Base-by-base conservation (phyloP, 495 filamentous ascomycete genomes). In the Xylaria nigripes region DNA sequence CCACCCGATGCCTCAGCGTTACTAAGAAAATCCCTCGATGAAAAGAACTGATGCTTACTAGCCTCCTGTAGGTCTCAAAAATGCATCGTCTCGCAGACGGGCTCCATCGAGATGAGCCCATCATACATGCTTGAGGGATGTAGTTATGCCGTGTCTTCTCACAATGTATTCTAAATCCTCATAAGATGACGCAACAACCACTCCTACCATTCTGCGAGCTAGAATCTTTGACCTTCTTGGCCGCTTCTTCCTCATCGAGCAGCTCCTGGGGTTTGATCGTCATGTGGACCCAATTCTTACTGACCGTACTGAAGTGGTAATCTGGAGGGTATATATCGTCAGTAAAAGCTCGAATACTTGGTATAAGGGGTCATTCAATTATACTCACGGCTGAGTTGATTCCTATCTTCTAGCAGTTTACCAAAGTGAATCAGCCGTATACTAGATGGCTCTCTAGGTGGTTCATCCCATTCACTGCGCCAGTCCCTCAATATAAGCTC, bases 351-450 rank as follows among this genome's bases (percentile, higher is more conserved):
- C 18, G 15, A 23, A 13, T 3, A 48, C 21, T 19, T 9, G 3
- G 0, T 41, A 6, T 13, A 6, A 8, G 42, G 22, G 19, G 3
- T 22, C 18, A 21, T 12, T 22, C 2, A 23, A 21, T 60, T n/a
- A 15, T 47, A 60, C 54, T 59, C 69, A 90, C 87, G 86, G 68
- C 79, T 87, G 54, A 96, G 69, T 60, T 81, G 81, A 56, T 84
- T 80, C 65, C 91, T 91, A 65, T 96, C 90, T 61, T 92, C 90
- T 49, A 95, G 67, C 68, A 95, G 69, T 65, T 91, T 86, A 12
- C 90, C 90, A 70, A 92, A 91, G 24, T 85, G 86, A 56, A 96
- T 96, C 62, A 96, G 71, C 48, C 90, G 79, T 70, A 96, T 96
- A 18, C 82, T 84, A 57, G 82, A 89, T 7, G 90, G 90, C 58